Evolutionary conservation across 1,284 basidiomycete genomes (phyloP), one percentile per base, ranked within the genome.

Genomic region (Trametes pubescens): DNA sequence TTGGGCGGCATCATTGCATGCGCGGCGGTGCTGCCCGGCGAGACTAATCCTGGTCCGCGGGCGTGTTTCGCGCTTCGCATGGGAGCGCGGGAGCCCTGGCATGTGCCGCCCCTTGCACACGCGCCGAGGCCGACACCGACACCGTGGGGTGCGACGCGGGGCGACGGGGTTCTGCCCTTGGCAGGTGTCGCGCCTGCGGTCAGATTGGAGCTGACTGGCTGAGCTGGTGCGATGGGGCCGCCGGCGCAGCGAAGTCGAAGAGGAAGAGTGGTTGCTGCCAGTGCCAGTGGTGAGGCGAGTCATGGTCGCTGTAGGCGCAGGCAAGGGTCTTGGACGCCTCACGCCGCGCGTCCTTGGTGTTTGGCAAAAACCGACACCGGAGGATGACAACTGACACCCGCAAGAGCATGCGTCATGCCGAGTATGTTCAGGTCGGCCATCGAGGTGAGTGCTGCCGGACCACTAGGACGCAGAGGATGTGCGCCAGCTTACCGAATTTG

Each of bases 11-110:
- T 21, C 18, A 29, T 22, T 26, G 35, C 56, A 40, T 18, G 57
- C 40, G 57, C 26, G 34, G 52, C 59, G 52, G 52, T 60, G 59
- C 59, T 47, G 24, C 29, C 59, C 34, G 52, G 59, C 26, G 44
- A 60, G 59, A 60, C 59, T 60, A 60, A 60, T 54, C 59, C 34
- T 60, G 59, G 59, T 60, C 59, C 59, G 59, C 59, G 59, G 59
- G 51, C 40, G 40, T 60, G 59, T 51, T 60, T 49, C 58, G 43
- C 43, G 51, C 58, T 59, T 59, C 58, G 51, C 58, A 47, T 59
- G 58, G 58, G 58, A 59, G 38, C 47, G 35, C 43, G 32, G 47
- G 34, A 3, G 18, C 37, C 14, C 6, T 16, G 40, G 14, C 6
- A 3, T 16, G 18, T 16, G 16, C 14, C 40, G 6, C 4, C 40